Evolutionary conservation across 306 rosid species (phyloP).

Genomic region (Mimosa bimucronata): DNA sequence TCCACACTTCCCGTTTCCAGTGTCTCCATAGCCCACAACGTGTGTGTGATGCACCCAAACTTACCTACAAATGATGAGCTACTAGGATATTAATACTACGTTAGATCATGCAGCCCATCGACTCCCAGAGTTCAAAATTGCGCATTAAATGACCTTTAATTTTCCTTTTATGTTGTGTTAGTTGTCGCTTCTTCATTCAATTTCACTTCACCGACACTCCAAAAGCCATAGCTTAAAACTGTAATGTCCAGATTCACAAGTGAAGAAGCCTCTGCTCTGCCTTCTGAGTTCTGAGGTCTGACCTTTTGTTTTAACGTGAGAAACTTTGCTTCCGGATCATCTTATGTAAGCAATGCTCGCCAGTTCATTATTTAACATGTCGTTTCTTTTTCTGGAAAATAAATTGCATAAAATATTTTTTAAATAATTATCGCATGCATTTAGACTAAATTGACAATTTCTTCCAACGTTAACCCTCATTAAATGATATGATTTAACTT

Average conservation of each 20-base stretch:
- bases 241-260: background rate
- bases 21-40: slow-evolving; percentile 34
- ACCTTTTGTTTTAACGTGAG: background rate
- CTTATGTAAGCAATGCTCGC: background rate
- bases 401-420: background rate
- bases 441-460: too few relatives aligned
- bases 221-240: background rate
- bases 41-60: slow-evolving; percentile 10
- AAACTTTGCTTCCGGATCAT: background rate
- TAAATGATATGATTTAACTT: too few relatives aligned
- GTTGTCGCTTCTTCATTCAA: background rate
- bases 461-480: too few relatives aligned
- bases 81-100: background rate
- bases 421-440: background rate
- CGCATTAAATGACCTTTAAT: background rate
- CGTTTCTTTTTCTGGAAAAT: background rate
- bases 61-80: background rate
- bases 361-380: background rate
- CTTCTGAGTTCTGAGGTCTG: too few relatives aligned
- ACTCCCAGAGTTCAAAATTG: background rate
- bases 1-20: slow-evolving; percentile 29
- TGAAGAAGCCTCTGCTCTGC: background rate
- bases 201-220: background rate
- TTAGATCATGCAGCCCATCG: background rate
- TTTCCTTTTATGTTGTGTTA: background rate